Base-by-base conservation (phyloP, 768 basidiomycete genomes). In the Boletus pseudo-olivaceus region DNA sequence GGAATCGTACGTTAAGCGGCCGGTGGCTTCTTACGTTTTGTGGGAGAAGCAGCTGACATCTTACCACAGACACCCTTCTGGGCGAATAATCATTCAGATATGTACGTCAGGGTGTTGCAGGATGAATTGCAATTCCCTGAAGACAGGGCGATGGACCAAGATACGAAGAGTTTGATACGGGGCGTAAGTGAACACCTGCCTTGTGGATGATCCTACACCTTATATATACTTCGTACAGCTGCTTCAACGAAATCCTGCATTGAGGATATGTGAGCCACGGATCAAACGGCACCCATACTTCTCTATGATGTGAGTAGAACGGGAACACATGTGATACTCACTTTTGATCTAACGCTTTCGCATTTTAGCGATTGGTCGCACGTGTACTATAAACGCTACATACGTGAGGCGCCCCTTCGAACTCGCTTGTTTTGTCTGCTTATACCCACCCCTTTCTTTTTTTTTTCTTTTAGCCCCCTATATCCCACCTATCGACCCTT, bases 201-300 rank as follows among this genome's bases (percentile, higher is more conserved):
- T 29, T 20, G 23, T 19, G 39, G 12, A 49, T 20, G 40, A 33
- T 46, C 37, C 38, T 19, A 17, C 49, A 32, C 42, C 43, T 53
- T 55, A 61, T 54, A 59, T 56, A 29, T 39, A 44, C 9, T 58
- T 58, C 49, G 15, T 30, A 27, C 62, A 95, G 93, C 79, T 99
- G 23, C 80, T 99, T 43, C 94, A 97, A 81, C 83, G 93, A 58
- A 90, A 95, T 67, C 97, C 97, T 53, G 84, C 82, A 9, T 80
- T 98, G 33, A 79, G 97, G 55, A 88, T 99, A 67, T 88, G 87
- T 55, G 95, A 98, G 69, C 92, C 94, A 40, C 83, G 92, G 65
- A 89, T 98, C 70, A 96, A 97, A 77, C 81, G 83, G 55, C 93
- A 96, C 73, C 89, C 89, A 5, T 98, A 98, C 75, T 97, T 98